Base-by-base conservation (phyloP, 1,284 basidiomycete genomes). In the Athelia sp. region DNA sequence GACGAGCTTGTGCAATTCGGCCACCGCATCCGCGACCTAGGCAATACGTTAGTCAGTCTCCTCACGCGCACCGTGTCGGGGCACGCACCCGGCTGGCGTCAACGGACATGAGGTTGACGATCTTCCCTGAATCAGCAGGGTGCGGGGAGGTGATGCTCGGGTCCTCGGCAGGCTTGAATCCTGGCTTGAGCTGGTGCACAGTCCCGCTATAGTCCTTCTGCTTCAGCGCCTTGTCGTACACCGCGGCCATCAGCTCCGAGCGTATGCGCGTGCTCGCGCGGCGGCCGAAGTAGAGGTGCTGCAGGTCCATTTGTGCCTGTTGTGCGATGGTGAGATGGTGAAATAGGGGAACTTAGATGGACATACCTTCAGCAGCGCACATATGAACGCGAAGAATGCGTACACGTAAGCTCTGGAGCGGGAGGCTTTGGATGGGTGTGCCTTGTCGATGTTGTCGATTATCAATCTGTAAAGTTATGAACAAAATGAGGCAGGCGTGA, bases 221-320 rank as follows among this genome's bases (percentile, higher is more conserved):
- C 62, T 87, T 87, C 36, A 97, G 71, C 0, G 93, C 86, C 65
- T 97, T 97, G 64, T 93, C 88, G 60, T 95, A 98, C 48, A 97
- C 88, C 0, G 87, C 74, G 0, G 87, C 78, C 75, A 88, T 92
- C 14, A 94, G 74, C 65, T 87, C 83, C 3, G 81, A 75, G 15
- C 86, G 79, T 18, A 88, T 78, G 18, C 89, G 73, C 11, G 87
- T 84, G 9, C 74, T 66, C 0, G 83, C 87, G n/a, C 90, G 76
- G 19, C 90, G 77, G 10, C 83, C 79, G 55, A 79, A 82, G 84
- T 87, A 93, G 2, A 93, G 70, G 60, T 92, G 90, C 49, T 88
- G 79, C 2, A 90, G 68, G 56, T 94, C 90, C 0, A 79, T 72
- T 62, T 89, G 71, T 0, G 82, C 79, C 73, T 74, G 50, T 35